Conservation (phyloP, 352 stramenopile species). For the Pythium biforme region DNA sequence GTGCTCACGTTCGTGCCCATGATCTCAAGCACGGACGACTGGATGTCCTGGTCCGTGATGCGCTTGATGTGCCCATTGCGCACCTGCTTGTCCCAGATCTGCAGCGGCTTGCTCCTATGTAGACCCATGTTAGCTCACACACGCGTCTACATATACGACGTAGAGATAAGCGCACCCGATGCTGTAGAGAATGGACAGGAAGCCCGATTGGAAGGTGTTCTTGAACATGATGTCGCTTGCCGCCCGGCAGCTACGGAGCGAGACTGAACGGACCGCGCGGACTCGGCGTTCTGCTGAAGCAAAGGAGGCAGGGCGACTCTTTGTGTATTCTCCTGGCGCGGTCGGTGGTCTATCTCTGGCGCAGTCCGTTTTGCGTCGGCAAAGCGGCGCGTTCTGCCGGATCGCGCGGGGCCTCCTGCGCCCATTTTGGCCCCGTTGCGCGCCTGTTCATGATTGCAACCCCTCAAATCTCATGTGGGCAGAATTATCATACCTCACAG, state of each 20-base stretch:
- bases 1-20: slow-evolving; percentile 98
- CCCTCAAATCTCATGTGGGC: neutral
- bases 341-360: neutral
- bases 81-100: slow-evolving; percentile 98
- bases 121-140: neutral
- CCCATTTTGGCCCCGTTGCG: neutral
- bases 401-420: neutral
- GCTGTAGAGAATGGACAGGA: slow-evolving; percentile 97
- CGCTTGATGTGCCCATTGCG: slow-evolving; percentile 99
- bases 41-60: slow-evolving; percentile 98
- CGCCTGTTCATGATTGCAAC: neutral
- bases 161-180: slow-evolving; percentile 75
- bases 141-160: too few relatives aligned
- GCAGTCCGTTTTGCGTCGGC: neutral
- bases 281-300: too few relatives aligned
- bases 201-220: slow-evolving; percentile 98
- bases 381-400: neutral
- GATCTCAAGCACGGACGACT: slow-evolving; percentile 97
- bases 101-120: slow-evolving; percentile 93
- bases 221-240: slow-evolving; percentile 87
- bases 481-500: neutral
- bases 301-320: neutral
- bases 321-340: neutral
- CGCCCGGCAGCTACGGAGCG: neutral
- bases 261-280: neutral